Evolutionary conservation across 768 basidiomycete genomes (phyloP).

Genomic region (Boletellus sp.): DNA sequence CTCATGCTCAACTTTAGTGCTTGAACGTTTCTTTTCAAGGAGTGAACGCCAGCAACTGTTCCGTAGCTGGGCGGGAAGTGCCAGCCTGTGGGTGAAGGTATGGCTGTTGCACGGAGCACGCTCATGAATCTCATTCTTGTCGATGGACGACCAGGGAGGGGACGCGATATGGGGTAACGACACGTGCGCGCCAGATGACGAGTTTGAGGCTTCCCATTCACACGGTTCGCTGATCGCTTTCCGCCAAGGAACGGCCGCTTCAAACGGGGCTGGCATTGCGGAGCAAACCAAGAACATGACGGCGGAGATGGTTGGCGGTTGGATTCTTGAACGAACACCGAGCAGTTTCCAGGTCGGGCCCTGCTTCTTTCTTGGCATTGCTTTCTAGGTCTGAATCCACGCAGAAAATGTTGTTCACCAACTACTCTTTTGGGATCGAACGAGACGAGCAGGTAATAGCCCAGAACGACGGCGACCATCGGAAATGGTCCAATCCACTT

Average conservation of each 20-base stretch:
- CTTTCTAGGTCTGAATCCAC: not conserved
- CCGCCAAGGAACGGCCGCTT: conserved; percentile 34
- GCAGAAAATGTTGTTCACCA: conserved; percentile 72
- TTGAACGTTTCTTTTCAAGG: conserved; percentile 87
- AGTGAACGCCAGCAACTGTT: conserved; percentile 87
- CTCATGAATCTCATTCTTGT: not conserved
- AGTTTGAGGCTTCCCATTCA: conserved; percentile 46
- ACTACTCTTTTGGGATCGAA: conserved; percentile 91
- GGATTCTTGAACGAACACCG: conserved; percentile 83
- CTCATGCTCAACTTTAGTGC: conserved; percentile 40
- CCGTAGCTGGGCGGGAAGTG: conserved; percentile 92
- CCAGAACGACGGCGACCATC: conserved; percentile 66
- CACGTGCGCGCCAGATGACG: conserved; percentile 78
- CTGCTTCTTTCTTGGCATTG: conserved; percentile 1
- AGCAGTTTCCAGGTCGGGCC: conserved; percentile 66
- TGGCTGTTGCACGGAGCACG: not conserved
- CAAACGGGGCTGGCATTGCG: conserved; percentile 6
- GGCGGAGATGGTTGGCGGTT: conserved; percentile 64
- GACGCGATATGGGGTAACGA: conserved; percentile 79
- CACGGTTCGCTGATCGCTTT: conserved; percentile 87
- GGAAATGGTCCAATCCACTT: conserved; percentile 91
- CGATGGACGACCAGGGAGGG: conserved; percentile 54
- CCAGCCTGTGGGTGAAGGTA: conserved; percentile 92
- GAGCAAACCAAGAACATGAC: conserved; percentile 63
- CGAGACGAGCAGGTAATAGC: conserved; percentile 59